These are phyloP conservation scores for Kwoniella europaea DNA, from an alignment of 768 basidiomycete genomes.

Conservation along the genomic window DNA sequence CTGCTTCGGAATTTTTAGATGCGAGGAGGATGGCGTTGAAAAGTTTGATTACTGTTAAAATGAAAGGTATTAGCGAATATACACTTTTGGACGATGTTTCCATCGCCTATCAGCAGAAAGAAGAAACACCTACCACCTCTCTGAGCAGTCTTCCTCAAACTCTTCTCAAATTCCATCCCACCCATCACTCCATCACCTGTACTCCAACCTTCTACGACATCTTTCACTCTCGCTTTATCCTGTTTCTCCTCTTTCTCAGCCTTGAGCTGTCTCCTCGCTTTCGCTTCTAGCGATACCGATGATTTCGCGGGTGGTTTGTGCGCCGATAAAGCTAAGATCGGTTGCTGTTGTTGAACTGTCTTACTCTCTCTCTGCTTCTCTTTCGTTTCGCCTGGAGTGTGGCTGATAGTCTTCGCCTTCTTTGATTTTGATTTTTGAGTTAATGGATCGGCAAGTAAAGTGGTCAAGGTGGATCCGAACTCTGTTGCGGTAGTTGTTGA, in stretches of 20 bases:
- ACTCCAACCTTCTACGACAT: constrained; percentile 58
- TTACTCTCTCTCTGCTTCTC: neutral
- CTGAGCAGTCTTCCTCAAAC: constrained; percentile 58
- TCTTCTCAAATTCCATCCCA: constrained; percentile 57
- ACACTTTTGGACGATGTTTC: too few species aligned
- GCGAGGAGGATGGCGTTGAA: constrained; percentile 59
- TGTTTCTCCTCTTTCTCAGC: constrained; percentile 55
- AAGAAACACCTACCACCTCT: constrained; percentile 54
- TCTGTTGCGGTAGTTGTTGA: constrained; percentile 52
- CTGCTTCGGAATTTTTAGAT: constrained; percentile 47
- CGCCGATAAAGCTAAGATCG: constrained; percentile 56
- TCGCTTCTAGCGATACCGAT: constrained; percentile 46
- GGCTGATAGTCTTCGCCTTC: constrained; percentile 12
- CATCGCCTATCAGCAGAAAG: neutral
- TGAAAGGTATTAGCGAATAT: too few species aligned
- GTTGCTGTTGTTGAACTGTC: constrained; percentile 14
- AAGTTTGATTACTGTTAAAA: constrained; percentile 54
- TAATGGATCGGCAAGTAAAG: constrained; percentile 48
- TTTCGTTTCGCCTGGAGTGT: constrained; percentile 21
- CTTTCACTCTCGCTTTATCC: constrained; percentile 55
- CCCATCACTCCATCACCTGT: constrained; percentile 43
- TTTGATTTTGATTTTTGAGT: constrained; percentile 19
- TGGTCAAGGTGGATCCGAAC: constrained; percentile 57
- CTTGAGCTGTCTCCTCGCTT: constrained; percentile 49
- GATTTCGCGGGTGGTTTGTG: constrained; percentile 46